Evolutionary conservation across 768 basidiomycete species (phyloP), one percentile per base, ranked within the genome.

Genomic region (Lanmaoa pseudosensibilis): DNA sequence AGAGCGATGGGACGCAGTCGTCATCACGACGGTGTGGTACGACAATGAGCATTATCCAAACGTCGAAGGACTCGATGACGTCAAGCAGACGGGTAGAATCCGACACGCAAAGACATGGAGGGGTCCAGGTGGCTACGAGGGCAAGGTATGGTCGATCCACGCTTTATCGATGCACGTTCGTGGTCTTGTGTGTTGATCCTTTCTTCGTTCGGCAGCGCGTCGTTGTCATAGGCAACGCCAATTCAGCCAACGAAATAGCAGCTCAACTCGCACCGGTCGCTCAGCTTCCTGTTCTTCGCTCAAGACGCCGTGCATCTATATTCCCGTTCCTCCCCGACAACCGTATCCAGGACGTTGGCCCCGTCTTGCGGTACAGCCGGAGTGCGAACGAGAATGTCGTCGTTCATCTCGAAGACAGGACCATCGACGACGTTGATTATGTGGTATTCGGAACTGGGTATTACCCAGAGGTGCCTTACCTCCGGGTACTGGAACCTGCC

Each of bases 181-280:
- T 46, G 9, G 15, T 15, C 13, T 21, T 37, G 23, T 13, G 36
- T 38, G 36, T 32, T 57, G 9, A 46, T 12, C 15, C 16, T n/a
- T 36, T 43, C 5, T 46, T n/a, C 8, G 6, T 8, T 37, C 15
- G 5, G 5, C 45, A 83, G 82, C 74, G 75, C 18, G 71, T 76
- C 21, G 70, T 81, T 1, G 72, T 83, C 11, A 65, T 83, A 4
- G 82, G 78, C 12, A 82, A 82, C 23, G 82, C 78, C 19, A 80
- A 82, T 48, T 82, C 81, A 2, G 73, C 75, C 36, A 83, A 83
- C 59, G 82, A 83, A 47, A 78, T 83, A 38, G 78, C 78, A 1
- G 75, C 77, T 2, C 80, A 81, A 36, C 70, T 82, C 0, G 73
- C 72, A 0, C 54, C 72, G 0, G 65, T 80, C 15, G 73, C 74